Conservation (phyloP, 176 grass and related monocot species). For the Avena eriantha region DNA sequence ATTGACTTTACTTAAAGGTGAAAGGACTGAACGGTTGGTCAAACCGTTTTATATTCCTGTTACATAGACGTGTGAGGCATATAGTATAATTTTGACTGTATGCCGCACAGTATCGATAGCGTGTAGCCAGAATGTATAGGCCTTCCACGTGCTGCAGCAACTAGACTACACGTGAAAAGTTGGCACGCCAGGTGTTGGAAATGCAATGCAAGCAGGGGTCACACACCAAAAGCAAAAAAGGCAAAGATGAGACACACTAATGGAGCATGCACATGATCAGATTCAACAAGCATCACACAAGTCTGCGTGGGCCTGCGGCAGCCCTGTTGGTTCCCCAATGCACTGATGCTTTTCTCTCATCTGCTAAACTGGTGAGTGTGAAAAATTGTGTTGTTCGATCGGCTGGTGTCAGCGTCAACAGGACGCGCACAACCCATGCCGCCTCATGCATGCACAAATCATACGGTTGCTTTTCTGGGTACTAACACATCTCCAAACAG, state of each 20-base stretch:
- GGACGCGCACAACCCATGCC: background rate
- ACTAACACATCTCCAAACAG: background rate
- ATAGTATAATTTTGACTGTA: background rate
- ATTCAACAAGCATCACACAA: background rate
- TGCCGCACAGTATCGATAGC: background rate
- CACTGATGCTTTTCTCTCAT: background rate
- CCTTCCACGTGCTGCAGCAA: slow-evolving; percentile 12
- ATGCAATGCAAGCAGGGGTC: background rate
- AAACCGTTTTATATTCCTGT: background rate
- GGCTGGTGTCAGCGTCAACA: background rate
- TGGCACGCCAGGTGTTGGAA: background rate
- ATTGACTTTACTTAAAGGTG: background rate
- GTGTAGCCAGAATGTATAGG: background rate
- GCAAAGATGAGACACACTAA: background rate
- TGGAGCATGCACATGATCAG: background rate
- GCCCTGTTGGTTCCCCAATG: background rate
- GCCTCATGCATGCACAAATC: background rate
- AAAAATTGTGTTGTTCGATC: background rate
- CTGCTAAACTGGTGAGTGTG: background rate
- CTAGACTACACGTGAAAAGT: background rate
- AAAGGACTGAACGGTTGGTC: background rate
- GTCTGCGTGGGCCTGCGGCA: background rate
- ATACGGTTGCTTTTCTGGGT: background rate
- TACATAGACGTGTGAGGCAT: background rate
- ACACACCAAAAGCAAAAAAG: background rate